These are phyloP conservation scores for Mycena alexandri DNA, from an alignment of 768 basidiomycete genomes.

Conservation along the genomic window DNA sequence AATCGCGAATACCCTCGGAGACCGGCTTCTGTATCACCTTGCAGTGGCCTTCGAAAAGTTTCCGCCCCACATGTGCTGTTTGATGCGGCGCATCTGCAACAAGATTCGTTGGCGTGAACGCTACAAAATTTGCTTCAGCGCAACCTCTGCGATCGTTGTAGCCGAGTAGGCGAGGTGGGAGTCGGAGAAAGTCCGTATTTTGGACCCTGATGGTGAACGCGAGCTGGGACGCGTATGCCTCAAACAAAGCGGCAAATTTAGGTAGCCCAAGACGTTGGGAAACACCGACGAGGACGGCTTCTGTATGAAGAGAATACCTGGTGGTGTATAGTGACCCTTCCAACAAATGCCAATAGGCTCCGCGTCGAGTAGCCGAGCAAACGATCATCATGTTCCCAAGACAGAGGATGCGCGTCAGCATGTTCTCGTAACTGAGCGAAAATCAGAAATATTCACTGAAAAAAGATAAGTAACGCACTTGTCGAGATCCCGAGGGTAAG, in stretches of 20 bases:
- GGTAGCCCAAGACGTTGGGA: slow-evolving; percentile 76
- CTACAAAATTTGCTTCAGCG: slow-evolving; percentile 73
- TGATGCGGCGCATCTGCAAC: slow-evolving; percentile 54
- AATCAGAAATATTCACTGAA: slow-evolving; percentile 13
- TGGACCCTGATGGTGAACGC: slow-evolving; percentile 72
- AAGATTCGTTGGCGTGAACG: slow-evolving; percentile 78
- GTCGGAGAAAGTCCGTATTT: slow-evolving; percentile 64
- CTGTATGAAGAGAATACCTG: slow-evolving; percentile 55
- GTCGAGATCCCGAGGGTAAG: slow-evolving; percentile 58
- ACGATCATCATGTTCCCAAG: slow-evolving; percentile 85
- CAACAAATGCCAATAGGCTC: slow-evolving; percentile 89
- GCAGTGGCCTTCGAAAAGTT: slow-evolving; percentile 73
- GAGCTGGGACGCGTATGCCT: slow-evolving; percentile 82
- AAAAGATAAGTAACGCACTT: slow-evolving; percentile 56
- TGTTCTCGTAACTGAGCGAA: slow-evolving; percentile 72
- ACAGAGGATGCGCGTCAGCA: slow-evolving; percentile 78
- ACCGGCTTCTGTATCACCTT: slow-evolving; percentile 63
- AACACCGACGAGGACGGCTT: slow-evolving; percentile 70
- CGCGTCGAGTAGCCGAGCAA: slow-evolving; percentile 81
- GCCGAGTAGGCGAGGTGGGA: slow-evolving; percentile 83
- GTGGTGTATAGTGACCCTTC: slow-evolving; percentile 64
- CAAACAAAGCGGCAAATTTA: slow-evolving; percentile 74
- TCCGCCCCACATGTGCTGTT: slow-evolving; percentile 52
- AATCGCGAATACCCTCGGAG: slow-evolving; percentile 67
- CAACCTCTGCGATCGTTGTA: slow-evolving; percentile 76